Conservation (phyloP, 2,329 filamentous ascomycete species). For the Hymenoscyphus salicellus region DNA sequence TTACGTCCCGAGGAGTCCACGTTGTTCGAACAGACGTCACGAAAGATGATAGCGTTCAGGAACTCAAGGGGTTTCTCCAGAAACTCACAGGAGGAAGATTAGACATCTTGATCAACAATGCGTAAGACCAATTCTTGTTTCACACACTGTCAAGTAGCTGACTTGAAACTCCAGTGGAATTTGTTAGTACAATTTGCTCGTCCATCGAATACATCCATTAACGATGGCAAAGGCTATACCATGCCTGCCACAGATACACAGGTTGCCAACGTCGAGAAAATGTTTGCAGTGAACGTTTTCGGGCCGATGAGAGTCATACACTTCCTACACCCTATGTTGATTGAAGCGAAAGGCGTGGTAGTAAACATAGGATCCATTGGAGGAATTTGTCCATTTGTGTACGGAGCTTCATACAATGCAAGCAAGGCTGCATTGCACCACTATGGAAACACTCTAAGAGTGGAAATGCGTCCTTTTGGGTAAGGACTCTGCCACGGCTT, state of each 20-base stretch:
- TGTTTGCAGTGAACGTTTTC: neutral
- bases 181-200: neutral
- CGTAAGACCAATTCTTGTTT: neutral
- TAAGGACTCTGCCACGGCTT: neutral
- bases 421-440: constrained; percentile 17
- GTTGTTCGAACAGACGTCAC: neutral
- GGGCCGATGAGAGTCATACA: neutral
- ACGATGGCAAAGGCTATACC: neutral
- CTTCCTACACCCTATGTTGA: constrained; percentile 18
- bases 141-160: neutral
- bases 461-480: constrained; percentile 13
- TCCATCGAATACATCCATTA: neutral
- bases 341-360: constrained; percentile 38
- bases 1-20: neutral
- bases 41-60: neutral
- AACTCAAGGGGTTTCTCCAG: neutral
- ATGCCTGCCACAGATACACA: neutral
- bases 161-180: neutral
- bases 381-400: constrained; percentile 42
- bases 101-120: constrained; percentile 1
- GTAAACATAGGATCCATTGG: constrained; percentile 42
- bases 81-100: neutral
- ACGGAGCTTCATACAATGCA: constrained; percentile 49
- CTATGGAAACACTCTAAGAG: constrained; percentile 10
- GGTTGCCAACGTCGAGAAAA: neutral